Percentiles rank a stretch among this genome's conserved stretches.
These are phyloP conservation scores for Hypoxylon sp. DNA, from an alignment of 2,329 filamentous ascomycete species.

Conservation along the genomic window DNA sequence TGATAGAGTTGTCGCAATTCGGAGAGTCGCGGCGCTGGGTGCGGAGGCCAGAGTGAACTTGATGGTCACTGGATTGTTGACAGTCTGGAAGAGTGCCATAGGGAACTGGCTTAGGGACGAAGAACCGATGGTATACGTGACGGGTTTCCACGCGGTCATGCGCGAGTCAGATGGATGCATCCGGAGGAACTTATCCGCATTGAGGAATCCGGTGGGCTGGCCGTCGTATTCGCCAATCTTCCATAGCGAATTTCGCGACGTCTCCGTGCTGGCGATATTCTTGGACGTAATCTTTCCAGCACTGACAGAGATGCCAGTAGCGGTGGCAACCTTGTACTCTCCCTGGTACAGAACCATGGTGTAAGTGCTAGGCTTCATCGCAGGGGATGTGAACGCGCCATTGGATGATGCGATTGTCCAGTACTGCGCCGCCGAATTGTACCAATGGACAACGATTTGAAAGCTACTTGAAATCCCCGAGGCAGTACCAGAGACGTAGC, in stretches of 20 bases:
- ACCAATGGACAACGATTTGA: constrained; percentile 75
- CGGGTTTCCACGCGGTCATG: constrained; percentile 73
- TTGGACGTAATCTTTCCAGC: constrained; percentile 65
- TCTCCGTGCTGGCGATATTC: constrained; percentile 63
- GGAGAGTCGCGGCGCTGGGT: constrained; percentile 70
- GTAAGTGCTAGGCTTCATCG: constrained; percentile 78
- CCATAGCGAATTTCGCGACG: constrained; percentile 69
- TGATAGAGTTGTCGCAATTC: constrained; percentile 75
- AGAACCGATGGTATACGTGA: constrained; percentile 74
- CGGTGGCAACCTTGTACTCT: constrained; percentile 69
- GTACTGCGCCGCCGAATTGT: constrained; percentile 74
- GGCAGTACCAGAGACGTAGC: constrained; percentile 72
- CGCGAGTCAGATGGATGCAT: constrained; percentile 78
- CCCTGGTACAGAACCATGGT: constrained; percentile 76
- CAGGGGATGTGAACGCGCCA: constrained; percentile 73
- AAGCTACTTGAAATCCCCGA: constrained; percentile 68
- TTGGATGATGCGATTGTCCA: constrained; percentile 71
- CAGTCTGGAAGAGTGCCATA: constrained; percentile 75
- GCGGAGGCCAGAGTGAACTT: constrained; percentile 69
- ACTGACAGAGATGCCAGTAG: constrained; percentile 63
- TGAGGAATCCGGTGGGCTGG: constrained; percentile 74
- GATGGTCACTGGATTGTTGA: constrained; percentile 73
- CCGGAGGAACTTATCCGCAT: constrained; percentile 75
- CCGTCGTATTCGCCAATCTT: constrained; percentile 78
- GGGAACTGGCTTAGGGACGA: constrained; percentile 69